A percentile compares a stretch with the other conserved stretches of the same genome.
Evolutionary conservation across 352 stramenopile species (phyloP).

Genomic region (Phytophthora pluvialis): DNA sequence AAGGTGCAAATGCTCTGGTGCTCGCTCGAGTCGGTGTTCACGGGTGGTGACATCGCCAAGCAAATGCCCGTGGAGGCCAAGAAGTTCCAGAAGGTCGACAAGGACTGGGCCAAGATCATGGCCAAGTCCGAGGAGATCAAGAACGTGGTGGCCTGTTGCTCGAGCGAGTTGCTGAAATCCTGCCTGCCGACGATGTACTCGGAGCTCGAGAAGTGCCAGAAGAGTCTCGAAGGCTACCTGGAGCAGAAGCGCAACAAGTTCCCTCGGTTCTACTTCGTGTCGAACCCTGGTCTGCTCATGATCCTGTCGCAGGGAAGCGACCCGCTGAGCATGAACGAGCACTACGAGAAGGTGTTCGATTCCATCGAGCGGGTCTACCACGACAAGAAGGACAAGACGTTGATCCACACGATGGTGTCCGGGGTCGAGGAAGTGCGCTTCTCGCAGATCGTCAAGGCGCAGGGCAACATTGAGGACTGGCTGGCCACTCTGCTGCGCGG

Average conservation of each 20-base stretch:
- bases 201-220: conserved; percentile 98
- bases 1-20: conserved; percentile 99
- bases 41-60: conserved; percentile 98
- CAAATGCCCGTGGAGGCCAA: conserved; percentile 99
- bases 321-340: conserved; percentile 98
- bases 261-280: conserved; percentile 99
- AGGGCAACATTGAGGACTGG: conserved; percentile 99
- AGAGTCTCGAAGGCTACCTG: conserved; percentile 97
- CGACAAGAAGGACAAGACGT: conserved; percentile 98
- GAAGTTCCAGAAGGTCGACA: conserved; percentile 98
- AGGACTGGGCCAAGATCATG: conserved; percentile 99
- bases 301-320: conserved; percentile 98
- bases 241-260: conserved; percentile 99
- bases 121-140: conserved; percentile 91
- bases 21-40: conserved; percentile 98
- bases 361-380: conserved; percentile 98
- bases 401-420: conserved; percentile 94
- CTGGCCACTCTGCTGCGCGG: conserved; percentile 94
- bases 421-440: conserved; percentile 96
- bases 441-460: conserved; percentile 93
- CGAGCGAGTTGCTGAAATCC: conserved; percentile 97
- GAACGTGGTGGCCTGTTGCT: conserved; percentile 94
- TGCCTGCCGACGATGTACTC: conserved; percentile 97
- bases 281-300: conserved; percentile 96
- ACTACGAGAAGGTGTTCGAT: conserved; percentile 99